A percentile compares a stretch with the other conserved stretches of the same genome.
Conservation (phyloP, 2,329 filamentous ascomycete genomes). For the Fusarium pilosicola region DNA sequence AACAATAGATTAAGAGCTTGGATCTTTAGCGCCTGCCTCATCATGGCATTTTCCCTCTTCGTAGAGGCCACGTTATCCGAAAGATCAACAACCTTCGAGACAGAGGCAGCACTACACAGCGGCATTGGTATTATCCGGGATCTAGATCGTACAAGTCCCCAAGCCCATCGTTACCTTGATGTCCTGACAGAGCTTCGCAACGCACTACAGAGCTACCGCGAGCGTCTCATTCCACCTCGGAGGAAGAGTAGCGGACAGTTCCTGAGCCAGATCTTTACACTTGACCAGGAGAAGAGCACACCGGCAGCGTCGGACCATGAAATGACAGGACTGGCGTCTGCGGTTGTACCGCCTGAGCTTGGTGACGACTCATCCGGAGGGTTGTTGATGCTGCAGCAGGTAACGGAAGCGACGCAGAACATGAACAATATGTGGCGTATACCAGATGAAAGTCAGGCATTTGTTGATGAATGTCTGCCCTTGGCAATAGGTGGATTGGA, state of each 20-base stretch:
- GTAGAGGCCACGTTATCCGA: background rate
- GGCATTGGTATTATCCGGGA: background rate
- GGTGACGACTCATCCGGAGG: background rate
- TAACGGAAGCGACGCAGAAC: background rate
- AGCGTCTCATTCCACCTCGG: background rate
- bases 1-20: background rate
- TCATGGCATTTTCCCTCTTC: background rate
- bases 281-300: background rate
- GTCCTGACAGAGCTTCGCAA: background rate
- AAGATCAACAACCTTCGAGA: background rate
- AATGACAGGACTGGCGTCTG: background rate
- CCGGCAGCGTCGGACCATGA: accelerated
- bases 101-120: background rate
- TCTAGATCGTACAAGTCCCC: background rate
- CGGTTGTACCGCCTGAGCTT: background rate
- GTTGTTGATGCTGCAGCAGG: background rate
- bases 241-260: background rate
- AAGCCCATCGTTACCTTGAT: constrained; percentile 2
- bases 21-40: background rate
- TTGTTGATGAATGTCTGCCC: background rate
- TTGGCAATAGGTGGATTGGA: background rate
- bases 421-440: background rate
- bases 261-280: background rate
- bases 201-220: background rate
- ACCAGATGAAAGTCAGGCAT: background rate